Base-by-base conservation (phyloP, 257 asterid genomes). In the Solanum habrochaites region DNA sequence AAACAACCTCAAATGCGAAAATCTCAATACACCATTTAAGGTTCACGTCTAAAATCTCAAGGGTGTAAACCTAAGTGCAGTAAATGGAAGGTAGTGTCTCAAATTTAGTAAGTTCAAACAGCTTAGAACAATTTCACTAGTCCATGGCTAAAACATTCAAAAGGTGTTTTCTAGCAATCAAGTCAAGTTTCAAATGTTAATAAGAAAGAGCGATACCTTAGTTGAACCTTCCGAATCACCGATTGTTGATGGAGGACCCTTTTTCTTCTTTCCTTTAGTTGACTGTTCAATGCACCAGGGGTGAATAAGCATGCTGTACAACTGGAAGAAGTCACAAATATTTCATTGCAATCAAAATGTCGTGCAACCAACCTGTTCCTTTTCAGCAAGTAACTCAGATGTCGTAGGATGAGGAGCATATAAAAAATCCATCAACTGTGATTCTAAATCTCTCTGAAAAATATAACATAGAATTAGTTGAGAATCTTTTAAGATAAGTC, bases 361-460 rank as follows among this genome's bases (percentile, higher is more conserved):
- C 11, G n/a, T 78, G 64, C 40, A 78, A 78, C 86, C 11, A 66
- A 96, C 99, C 99, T 93, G 95, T 42, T 97, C 98, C 82, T 92
- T 94, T 62, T 95, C 98, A 82, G 96, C 90, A 86, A 96, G 98
- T 66, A 91, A 87, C 56, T 94, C 98, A 21, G 95, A 82, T 83
- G 97, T 90, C 35, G 94, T 92, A 52, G 98, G 96, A 87, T 93
- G 92, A 88, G 99, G 99, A 82, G 94, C 95, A 91, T 89, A 89
- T 93, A 96, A 88, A 88, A 97, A 97, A 15, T 96, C 98, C 14
- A 95, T 86, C 93, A 97, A 86, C 94, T 93, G 96, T 42, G 89
- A 86, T 86, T 95, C 88, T 31, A 97, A 88, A 88, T 95, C 99
- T 90, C 96, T 98, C 99, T 97, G 96, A 45, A 16, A 78, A 60